Evolutionary conservation across 371 early-diverging fungal species (phyloP), one percentile per base, ranked within the genome.

Genomic region (Furculomyces boomerangus): DNA sequence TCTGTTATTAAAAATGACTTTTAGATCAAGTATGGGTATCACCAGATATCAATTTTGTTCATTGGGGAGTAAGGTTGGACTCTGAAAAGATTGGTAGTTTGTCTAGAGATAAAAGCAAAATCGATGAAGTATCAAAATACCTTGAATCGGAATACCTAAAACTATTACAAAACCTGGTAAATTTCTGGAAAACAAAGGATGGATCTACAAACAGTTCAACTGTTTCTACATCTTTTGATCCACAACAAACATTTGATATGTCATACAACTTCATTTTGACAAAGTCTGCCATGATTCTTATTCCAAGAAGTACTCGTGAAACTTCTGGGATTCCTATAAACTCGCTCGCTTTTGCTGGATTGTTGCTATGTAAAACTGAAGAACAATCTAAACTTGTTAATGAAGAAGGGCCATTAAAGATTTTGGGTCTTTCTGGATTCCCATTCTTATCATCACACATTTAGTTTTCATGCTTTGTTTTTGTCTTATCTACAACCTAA

Each of bases 231-330:
- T n/a, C n/a, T n/a, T n/a, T n/a, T n/a, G n/a, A n/a, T n/a, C n/a
- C n/a, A n/a, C n/a, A n/a, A n/a, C n/a, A n/a, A n/a, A n/a, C n/a
- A n/a, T n/a, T n/a, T n/a, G n/a, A n/a, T n/a, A n/a, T n/a, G 13
- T 67, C 68, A 3, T 67, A 67, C 64, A 67, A 67, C 30, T 63
- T 67, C 57, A 54, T 67, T 14, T 18, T 66, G 56, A 67, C 67
- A 2, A 44, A 50, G 2, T 10, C 35, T 20, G 60, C 56, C 25
- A 43, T 67, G 20, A 29, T 67, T 32, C 51, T 67, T 48, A 60
- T 67, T 24, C 68, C 68, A 10, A 54, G 68, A 20, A 30, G 41
- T 24, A 40, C 32, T 13, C 57, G 57, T 25, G 54, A 49, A 44
- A 61, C 60, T 58, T 27, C 53, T 1, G 67, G 63, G 0, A 60